phyloP scores from a whole-genome alignment of 345 rosid species.

The Microcos paniculata region DNA sequence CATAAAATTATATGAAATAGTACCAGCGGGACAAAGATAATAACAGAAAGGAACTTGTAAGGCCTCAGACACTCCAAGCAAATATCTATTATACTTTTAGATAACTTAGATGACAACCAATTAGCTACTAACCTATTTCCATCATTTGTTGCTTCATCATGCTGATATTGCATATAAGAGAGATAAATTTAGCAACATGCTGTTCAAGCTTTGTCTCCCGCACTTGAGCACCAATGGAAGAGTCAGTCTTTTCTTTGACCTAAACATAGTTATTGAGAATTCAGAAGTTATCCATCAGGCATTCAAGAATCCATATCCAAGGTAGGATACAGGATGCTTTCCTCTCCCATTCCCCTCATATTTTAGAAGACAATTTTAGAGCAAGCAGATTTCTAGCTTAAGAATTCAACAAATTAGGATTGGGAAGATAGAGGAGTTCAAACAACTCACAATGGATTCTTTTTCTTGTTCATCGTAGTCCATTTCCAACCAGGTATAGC shows the following conservation, averaged over 20 bases:
- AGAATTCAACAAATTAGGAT: background rate
- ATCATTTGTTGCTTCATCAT: constrained; percentile 95
- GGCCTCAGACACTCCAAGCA: background rate
- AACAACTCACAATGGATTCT: constrained; percentile 52
- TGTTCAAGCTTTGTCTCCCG: constrained; percentile 66
- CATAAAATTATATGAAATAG: background rate
- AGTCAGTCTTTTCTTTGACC: constrained; percentile 37
- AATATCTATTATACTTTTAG: background rate
- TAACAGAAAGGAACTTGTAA: background rate
- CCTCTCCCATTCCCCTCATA: constrained; percentile 6
- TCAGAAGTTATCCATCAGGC: constrained; percentile 11
- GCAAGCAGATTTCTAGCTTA: constrained; percentile 2
- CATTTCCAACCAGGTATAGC: constrained; percentile 80
- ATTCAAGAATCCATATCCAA: constrained; percentile 6
- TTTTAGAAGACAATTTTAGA: constrained; percentile 1
- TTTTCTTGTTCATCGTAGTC: constrained; percentile 59
- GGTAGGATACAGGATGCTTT: background rate
- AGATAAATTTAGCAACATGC: constrained; percentile 67
- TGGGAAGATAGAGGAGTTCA: background rate
- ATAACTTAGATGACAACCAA: constrained; percentile 12
- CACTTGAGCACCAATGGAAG: constrained; percentile 47
- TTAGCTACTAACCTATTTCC: constrained; percentile 70
- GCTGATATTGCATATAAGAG: constrained; percentile 81
- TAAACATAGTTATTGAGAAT: constrained; percentile 25
- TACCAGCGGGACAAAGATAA: background rate